These are phyloP conservation scores for Phaffia australis DNA, from an alignment of 768 basidiomycete species.

Conservation along the genomic window DNA sequence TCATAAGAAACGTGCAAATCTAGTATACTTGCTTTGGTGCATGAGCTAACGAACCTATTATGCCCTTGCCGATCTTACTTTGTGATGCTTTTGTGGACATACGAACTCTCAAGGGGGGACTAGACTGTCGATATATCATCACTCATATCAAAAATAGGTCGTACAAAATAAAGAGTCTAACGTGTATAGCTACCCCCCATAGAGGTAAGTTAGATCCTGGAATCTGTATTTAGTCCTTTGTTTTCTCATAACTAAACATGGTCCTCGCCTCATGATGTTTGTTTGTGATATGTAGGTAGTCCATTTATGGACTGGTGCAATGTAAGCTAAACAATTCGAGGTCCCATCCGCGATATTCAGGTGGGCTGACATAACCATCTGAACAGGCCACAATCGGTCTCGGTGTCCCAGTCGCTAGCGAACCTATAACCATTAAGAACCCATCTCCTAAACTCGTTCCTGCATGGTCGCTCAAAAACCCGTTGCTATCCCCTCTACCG, in stretches of 20 bases:
- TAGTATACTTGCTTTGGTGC: neutral
- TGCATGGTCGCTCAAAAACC: slow-evolving; percentile 43
- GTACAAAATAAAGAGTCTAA: slow-evolving; percentile 74
- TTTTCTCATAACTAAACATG: neutral
- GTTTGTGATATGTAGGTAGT: slow-evolving; percentile 46
- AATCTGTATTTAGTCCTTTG: neutral
- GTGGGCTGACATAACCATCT: neutral
- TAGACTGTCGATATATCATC: slow-evolving; percentile 86
- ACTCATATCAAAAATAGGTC: slow-evolving; percentile 65
- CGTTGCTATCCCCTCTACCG: slow-evolving; percentile 34
- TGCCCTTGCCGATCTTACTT: neutral
- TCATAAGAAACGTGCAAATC: neutral
- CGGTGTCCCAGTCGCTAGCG: slow-evolving; percentile 43
- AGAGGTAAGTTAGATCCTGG: slow-evolving; percentile 36
- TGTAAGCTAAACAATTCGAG: slow-evolving; percentile 43
- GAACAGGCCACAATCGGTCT: slow-evolving; percentile 78
- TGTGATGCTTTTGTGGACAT: too few relatives aligned
- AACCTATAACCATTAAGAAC: slow-evolving; percentile 18
- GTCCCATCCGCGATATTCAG: neutral
- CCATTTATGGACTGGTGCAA: slow-evolving; percentile 99
- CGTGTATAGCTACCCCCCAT: slow-evolving; percentile 91
- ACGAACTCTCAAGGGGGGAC: slow-evolving; percentile 58
- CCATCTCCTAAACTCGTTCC: slow-evolving; percentile 25
- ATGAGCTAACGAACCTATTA: neutral
- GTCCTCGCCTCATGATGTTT: neutral